Evolutionary conservation across 1,284 basidiomycete species (phyloP), one percentile per base, ranked within the genome.

Genomic region (Agroathelia rolfsii): DNA sequence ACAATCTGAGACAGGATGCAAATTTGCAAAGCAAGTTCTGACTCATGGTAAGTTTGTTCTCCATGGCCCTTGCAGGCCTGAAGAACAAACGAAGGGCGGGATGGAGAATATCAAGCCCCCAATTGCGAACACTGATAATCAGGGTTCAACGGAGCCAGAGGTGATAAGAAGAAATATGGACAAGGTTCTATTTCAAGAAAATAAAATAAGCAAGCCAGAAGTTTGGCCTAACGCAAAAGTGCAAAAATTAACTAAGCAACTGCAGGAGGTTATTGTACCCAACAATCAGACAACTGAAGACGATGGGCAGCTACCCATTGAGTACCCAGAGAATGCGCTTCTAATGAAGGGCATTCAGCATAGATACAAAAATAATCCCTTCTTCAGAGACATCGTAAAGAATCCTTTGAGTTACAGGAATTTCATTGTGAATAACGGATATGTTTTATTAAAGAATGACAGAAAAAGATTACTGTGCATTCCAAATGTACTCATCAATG

Each of bases 401-500:
- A 32, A 40, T 1, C 53, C 51, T 0, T 25, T 24, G 0, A 26
- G 40, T 0, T 58, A 40, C 33, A 28, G 36, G 2, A 50, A 52
- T 33, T 62, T 59, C 35, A 7, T 17, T 5, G 24, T 51, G 0
- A 4, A 29, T 0, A 23, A 58, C 12, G 48, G 46, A 1, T 22
- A 55, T 0, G 34, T 62, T 2, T 52, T 42, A 26, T 16, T 55
- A 2, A 41, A 36, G 1, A 35, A 46, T 5, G 4, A 36, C 1
- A 44, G 37, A 0, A 16, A 25, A 5, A 31, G 34, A 3, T 17
- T 50, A 4, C 37, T 64, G 2, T 64, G 62, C 38, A 52, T 65
- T 1, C 62, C 61, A 0, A 41, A 52, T 3, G 25, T 55, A 0
- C 17, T 34, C 2, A 35, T 55, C 1, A 13, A 42, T 1, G 38